Base-by-base conservation (phyloP, 2,329 filamentous ascomycete genomes). In the Bipolaris bicolor region DNA sequence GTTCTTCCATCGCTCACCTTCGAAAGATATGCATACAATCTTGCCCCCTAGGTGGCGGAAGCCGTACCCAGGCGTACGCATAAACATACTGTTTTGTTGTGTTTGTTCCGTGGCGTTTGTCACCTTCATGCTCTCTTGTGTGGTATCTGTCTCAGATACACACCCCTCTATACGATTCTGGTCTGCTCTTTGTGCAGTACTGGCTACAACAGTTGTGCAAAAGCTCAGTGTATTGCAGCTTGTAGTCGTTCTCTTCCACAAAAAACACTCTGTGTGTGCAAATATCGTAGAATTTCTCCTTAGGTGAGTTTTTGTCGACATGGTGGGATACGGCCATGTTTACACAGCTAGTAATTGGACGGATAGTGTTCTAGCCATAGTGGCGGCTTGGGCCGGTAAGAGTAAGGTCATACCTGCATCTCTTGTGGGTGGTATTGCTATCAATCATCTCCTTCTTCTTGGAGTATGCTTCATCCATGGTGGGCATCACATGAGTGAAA, bases 161-260 rank as follows among this genome's bases (percentile, higher is more conserved):
- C 13, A 33, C 33, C 36, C 46, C 31, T 20, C 46, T 3, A 22
- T 40, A 20, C 46, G 46, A 15, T 49, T 49, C 20, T 31, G 20
- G 33, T 22, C 36, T 11, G 46, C 46, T 24, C 46, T 49, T 37
- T 40, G 18, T n/a, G 46, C 31, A 26, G 29, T 49, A 15, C 33
- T 39, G 15, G n/a, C 18, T 16, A 49, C 46, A n/a, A 39, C 46
- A 39, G 24, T 33, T 10, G 46, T 49, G n/a, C 46, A 49, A 6
- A 49, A 49, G 10, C 18, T 49, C n/a, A 18, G 22, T n/a, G 46
- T 49, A 24, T 33, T 49, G 20, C n/a, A 49, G 31, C 46, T 49
- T 16, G 46, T 49, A n/a, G 46, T 49, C 11, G 20, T 49, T 9
- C 33, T 49, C 13, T 18, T 49, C 9, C n/a, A 49, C 18, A 31